Evolutionary conservation across 2,329 filamentous ascomycete species (phyloP).

Genomic region (Teratosphaeria zuluensis): DNA sequence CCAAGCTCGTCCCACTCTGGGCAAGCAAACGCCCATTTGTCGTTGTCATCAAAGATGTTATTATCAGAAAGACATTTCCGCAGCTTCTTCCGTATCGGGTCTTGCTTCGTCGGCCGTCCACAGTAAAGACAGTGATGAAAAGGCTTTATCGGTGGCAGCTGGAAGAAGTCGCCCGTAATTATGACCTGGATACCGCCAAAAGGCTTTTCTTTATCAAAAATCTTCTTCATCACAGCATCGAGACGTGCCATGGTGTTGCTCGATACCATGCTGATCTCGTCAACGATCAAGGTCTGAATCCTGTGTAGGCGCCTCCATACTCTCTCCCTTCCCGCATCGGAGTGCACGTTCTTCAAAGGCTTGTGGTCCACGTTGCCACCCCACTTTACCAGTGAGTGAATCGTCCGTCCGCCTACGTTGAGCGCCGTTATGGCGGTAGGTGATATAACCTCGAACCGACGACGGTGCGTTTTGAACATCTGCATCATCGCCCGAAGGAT

Average conservation of each 20-base stretch:
- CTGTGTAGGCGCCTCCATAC: background rate
- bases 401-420: slow-evolving; percentile 47
- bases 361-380: slow-evolving; percentile 38
- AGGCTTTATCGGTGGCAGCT: slow-evolving; percentile 27
- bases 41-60: slow-evolving; percentile 14
- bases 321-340: slow-evolving; percentile 11
- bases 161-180: slow-evolving; percentile 1
- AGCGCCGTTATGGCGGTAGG: slow-evolving; percentile 52
- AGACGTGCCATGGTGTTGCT: slow-evolving; percentile 44
- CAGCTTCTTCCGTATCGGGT: background rate
- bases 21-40: slow-evolving; percentile 54
- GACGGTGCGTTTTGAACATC: slow-evolving; percentile 26
- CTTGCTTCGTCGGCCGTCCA: slow-evolving; percentile 2
- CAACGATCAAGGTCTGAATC: slow-evolving; percentile 50
- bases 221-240: slow-evolving; percentile 21
- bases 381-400: slow-evolving; percentile 50
- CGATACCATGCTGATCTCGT: slow-evolving; percentile 57
- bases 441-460: slow-evolving; percentile 43
- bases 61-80: slow-evolving; percentile 29
- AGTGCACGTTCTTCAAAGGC: slow-evolving; percentile 20
- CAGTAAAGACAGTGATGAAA: slow-evolving; percentile 38
- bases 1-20: slow-evolving; percentile 44
- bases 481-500: slow-evolving; percentile 42
- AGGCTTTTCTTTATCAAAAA: background rate
- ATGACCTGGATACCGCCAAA: slow-evolving; percentile 2